Conservation (phyloP, 2,329 filamentous ascomycete species). For the Epichloe sylvatica region DNA sequence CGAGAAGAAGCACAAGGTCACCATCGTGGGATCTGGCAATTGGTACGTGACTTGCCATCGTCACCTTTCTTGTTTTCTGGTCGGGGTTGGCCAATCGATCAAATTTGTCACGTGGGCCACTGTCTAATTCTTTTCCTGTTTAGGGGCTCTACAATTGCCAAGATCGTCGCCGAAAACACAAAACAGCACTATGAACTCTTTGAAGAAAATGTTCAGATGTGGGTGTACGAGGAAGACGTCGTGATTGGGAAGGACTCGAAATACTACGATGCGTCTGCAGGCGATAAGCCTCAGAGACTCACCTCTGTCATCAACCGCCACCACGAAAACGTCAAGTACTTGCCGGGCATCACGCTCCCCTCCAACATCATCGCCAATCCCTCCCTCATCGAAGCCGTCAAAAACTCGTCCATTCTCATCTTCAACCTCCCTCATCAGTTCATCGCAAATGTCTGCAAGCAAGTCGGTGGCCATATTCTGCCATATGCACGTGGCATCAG, state of each 20-base stretch:
- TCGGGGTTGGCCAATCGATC: neutral
- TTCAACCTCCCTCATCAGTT: conserved; percentile 98
- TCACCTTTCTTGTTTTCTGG: neutral
- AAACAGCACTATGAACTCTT: conserved; percentile 65
- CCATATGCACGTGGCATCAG: conserved; percentile 88
- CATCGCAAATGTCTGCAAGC: conserved; percentile 72
- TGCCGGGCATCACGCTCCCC: conserved; percentile 75
- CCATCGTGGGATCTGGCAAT: conserved; percentile 89
- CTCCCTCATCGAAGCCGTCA: conserved; percentile 64
- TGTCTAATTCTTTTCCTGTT: neutral
- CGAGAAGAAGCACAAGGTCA: conserved; percentile 76
- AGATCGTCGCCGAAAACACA: conserved; percentile 91
- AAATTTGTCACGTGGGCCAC: neutral
- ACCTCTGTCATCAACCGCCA: conserved; percentile 78
- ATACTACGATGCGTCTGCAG: conserved; percentile 52
- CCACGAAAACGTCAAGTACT: conserved; percentile 97
- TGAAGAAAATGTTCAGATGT: conserved; percentile 88
- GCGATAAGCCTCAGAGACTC: conserved; percentile 66
- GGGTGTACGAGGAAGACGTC: conserved; percentile 93
- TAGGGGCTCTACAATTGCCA: conserved; percentile 93
- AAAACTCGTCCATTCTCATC: conserved; percentile 73
- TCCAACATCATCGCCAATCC: conserved; percentile 74
- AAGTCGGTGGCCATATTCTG: conserved; percentile 75
- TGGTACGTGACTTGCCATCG: conserved; percentile 45
- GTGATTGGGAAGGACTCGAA: conserved; percentile 56